Evolutionary conservation across 495 filamentous ascomycete genomes (phyloP).

Genomic region (Trichocladium uniseriatum): DNA sequence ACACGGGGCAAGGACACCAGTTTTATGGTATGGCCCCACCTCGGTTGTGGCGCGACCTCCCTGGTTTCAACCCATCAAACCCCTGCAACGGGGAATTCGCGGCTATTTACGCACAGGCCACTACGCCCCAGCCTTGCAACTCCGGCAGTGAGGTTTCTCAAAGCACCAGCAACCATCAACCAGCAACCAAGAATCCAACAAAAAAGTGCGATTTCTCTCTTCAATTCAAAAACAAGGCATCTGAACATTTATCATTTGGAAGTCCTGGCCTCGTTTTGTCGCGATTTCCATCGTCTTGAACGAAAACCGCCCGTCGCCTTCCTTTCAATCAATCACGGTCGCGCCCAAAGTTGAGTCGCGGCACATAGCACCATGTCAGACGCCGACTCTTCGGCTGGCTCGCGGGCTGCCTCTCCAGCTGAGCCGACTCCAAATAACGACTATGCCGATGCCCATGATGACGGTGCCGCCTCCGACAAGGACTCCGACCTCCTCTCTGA

Average conservation of each 20-base stretch:
- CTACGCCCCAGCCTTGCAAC: not conserved
- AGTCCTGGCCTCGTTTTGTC: too few species aligned
- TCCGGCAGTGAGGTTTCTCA: too few species aligned
- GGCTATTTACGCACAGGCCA: conserved; percentile 3
- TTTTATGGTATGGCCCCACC: conserved; percentile 13
- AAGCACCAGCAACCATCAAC: not conserved
- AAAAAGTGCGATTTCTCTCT: not conserved
- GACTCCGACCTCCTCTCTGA: conserved; percentile 82
- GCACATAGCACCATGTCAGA: conserved; percentile 35
- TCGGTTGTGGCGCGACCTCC: not conserved
- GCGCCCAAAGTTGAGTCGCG: not conserved
- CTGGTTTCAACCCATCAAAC: too few species aligned
- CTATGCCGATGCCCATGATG: conserved; percentile 29
- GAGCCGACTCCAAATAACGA: conserved; percentile 17
- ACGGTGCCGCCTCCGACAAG: conserved; percentile 54
- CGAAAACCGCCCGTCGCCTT: not conserved
- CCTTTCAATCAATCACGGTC: not conserved
- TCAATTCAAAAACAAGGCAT: too few species aligned
- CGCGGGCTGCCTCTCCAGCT: conserved; percentile 17
- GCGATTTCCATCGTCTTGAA: too few species aligned
- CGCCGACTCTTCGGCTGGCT: conserved; percentile 7
- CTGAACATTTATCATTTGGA: too few species aligned
- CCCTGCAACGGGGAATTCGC: not conserved
- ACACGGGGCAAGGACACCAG: conserved; percentile 7
- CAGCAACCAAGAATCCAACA: not conserved